A percentile compares a stretch with the other conserved stretches of the same genome.
Evolutionary conservation across 129 eudicot species (phyloP).

Genomic region (Lactuca sativa): DNA sequence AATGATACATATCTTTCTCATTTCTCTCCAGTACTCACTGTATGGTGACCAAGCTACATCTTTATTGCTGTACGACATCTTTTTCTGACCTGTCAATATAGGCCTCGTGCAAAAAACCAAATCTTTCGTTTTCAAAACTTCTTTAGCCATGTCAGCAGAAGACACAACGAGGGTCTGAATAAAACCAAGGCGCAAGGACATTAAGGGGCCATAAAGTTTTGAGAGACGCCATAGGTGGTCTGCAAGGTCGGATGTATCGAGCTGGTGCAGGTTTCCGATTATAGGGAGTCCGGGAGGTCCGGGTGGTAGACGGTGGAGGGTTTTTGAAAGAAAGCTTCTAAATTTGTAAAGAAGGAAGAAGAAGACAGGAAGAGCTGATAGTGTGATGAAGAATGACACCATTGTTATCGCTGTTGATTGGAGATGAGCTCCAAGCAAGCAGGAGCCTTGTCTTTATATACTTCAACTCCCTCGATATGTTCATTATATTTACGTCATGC

Average conservation of each 20-base stretch:
- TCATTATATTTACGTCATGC: conserved; percentile 13
- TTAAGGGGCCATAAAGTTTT: conserved; percentile 41
- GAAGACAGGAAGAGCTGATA: conserved; percentile 7
- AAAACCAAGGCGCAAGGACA: conserved; percentile 39
- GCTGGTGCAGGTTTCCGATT: conserved; percentile 45
- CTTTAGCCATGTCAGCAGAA: conserved; percentile 39
- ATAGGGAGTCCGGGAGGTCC: conserved; percentile 52
- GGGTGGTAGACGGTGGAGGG: conserved; percentile 32
- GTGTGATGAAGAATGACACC: conserved; percentile 7
- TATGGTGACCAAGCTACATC: conserved; percentile 37
- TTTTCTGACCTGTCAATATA: conserved; percentile 16
- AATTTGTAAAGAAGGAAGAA: conserved; percentile 6
- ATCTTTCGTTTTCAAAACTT: conserved; percentile 46
- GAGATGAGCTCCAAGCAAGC: not conserved
- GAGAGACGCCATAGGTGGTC: conserved; percentile 36
- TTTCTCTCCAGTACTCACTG: conserved; percentile 41
- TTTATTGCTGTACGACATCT: conserved; percentile 22
- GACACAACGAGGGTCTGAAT: conserved; percentile 36
- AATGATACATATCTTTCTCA: conserved; percentile 37
- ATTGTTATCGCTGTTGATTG: conserved; percentile 1
- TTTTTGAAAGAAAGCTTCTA: not conserved
- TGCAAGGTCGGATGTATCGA: conserved; percentile 20
- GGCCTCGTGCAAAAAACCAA: conserved; percentile 35
- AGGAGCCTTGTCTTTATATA: not conserved
- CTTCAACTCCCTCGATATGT: not conserved